Evolutionary conservation across 768 basidiomycete species (phyloP), one percentile per base, ranked within the genome.

Genomic region (Boletus patriciae): DNA sequence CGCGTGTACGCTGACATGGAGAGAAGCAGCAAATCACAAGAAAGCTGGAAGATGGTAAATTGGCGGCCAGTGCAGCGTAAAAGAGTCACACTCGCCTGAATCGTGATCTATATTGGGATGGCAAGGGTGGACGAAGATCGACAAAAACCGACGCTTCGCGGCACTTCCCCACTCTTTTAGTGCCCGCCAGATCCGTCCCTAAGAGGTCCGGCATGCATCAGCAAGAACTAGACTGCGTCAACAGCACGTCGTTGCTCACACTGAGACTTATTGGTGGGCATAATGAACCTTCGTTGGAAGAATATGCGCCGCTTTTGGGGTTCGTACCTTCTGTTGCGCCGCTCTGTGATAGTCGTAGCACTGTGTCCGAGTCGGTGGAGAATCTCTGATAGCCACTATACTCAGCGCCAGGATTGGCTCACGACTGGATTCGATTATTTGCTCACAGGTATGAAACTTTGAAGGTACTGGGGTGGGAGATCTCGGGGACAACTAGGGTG

Each of bases 361-460:
- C 16, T 4, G 70, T 62, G 10, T 67, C 65, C 12, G 66, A 65
- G 11, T 70, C 70, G 21, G 46, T 49, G 25, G 69, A 70, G 55
- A 70, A 57, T 54, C 69, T 70, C 69, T 70, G 50, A 36, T 48
- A 23, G 36, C 21, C 40, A 12, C 21, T 15, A 29, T 13, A 34
- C 27, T 50, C n/a, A 50, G 57, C n/a, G n/a, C n/a, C n/a, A 37
- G 15, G 21, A 8, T 10, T 25, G 34, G 38, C 27, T 45, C 19
- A 21, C 38, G 33, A 33, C 25, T 11, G 12, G n/a, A 23, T 21
- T 25, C n/a, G 3, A 23, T 18, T 8, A 1, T 44, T 23, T 11
- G 40, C 70, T 50, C 56, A 70, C 69, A 1, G 69, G 69, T 3
- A 72, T 12, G 18, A 70, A 70, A 33, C 69, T 70, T 23, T 66